phyloP scores from a whole-genome alignment of 345 rosid genomes.

The Toxicodendron radicans region DNA sequence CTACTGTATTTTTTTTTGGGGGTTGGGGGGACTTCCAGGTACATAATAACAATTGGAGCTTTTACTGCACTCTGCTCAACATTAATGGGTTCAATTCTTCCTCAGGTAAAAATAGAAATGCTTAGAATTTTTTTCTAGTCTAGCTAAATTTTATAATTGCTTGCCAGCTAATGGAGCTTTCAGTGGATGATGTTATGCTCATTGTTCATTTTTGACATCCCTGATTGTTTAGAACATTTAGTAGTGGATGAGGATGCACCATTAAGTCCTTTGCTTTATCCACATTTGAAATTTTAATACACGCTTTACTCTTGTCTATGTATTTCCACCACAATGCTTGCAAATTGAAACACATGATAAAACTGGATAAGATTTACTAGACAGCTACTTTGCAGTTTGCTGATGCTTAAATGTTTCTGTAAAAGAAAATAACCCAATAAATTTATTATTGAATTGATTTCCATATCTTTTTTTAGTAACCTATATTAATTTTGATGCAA shows the following conservation, averaged over 20 bases:
- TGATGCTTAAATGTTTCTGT: not conserved
- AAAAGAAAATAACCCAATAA: not conserved
- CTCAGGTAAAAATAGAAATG: conserved; percentile 60
- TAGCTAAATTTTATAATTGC: not conserved
- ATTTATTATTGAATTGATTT: not conserved
- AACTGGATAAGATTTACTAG: not conserved
- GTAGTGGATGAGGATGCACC: not conserved
- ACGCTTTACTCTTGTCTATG: not conserved
- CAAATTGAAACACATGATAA: not conserved
- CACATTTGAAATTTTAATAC: not conserved
- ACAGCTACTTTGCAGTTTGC: not conserved
- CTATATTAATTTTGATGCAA: not conserved
- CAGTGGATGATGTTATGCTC: not conserved
- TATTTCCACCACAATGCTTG: not conserved
- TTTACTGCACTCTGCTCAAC: conserved; percentile 94
- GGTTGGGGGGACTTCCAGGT: conserved; percentile 45
- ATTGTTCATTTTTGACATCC: conserved; percentile 1
- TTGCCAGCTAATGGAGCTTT: not conserved
- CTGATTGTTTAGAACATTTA: not conserved
- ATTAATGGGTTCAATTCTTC: conserved; percentile 91
- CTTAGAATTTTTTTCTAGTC: not conserved
- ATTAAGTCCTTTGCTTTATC: not conserved
- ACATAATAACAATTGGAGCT: conserved; percentile 83
- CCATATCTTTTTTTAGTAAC: not conserved
- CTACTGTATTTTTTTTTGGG: conserved; percentile 8